phyloP scores from a whole-genome alignment of 805 yeast genomes.

The Tetrapisispora fleetii region DNA sequence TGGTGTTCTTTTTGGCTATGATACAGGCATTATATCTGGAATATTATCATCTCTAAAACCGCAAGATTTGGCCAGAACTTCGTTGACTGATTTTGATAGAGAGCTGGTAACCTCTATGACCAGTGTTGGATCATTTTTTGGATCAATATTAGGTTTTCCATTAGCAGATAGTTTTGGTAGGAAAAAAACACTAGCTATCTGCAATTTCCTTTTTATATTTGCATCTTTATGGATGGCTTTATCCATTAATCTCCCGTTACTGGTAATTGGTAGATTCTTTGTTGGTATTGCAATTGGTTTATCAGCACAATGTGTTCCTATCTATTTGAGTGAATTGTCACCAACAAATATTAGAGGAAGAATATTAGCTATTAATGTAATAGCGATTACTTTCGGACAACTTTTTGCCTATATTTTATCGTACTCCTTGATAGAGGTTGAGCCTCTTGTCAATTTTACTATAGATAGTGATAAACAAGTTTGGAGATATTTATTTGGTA shows the following conservation, averaged over 20 bases:
- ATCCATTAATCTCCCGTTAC: conserved; percentile 30
- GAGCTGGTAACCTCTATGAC: conserved; percentile 38
- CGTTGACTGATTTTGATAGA: conserved; percentile 29
- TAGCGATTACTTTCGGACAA: conserved; percentile 44
- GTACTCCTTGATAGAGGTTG: conserved; percentile 16
- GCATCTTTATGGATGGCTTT: conserved; percentile 43
- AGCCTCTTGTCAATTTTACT: not conserved
- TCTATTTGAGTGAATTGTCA: conserved; percentile 44
- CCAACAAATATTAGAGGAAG: conserved; percentile 34
- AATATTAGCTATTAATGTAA: conserved; percentile 31
- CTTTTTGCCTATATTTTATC: conserved; percentile 36
- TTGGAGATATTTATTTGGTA: conserved; percentile 34
- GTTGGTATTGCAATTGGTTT: conserved; percentile 70
- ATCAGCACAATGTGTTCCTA: conserved; percentile 58
- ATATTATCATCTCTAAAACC: conserved; percentile 41
- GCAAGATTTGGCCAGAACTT: conserved; percentile 27
- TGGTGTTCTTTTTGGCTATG: conserved; percentile 55
- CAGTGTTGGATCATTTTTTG: conserved; percentile 46
- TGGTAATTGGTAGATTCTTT: conserved; percentile 46
- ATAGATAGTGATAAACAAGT: conserved; percentile 4
- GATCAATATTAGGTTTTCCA: conserved; percentile 42
- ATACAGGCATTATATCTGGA: conserved; percentile 56
- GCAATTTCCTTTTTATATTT: conserved; percentile 38
- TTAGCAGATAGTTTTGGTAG: conserved; percentile 43
- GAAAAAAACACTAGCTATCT: conserved; percentile 30